Base-by-base conservation (phyloP, 176 grass and related monocot genomes). In the Oryza officinalis region DNA sequence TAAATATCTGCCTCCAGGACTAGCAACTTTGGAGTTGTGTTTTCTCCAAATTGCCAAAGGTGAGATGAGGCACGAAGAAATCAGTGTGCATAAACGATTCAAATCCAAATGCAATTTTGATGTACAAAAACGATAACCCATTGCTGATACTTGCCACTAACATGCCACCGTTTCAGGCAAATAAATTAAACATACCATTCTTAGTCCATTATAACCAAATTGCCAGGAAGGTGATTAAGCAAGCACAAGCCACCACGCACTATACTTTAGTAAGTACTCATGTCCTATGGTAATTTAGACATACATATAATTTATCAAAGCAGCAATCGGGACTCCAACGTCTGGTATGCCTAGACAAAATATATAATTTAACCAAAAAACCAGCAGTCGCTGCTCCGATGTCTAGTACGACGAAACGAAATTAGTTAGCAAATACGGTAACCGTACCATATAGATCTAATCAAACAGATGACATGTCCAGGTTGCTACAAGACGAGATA, bases 1-100 rank as follows among this genome's bases (percentile, higher is more conserved):
- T 44, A 63, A 76, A 87, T 87, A 76, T 87, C 14, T 46, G 85
- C 85, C 64, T 82, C 71, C 49, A 87, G 63, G 79, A 87, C 85
- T 76, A 81, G 72, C 79, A 76, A 76, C 37, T 81, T 81, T 82
- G 47, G 37, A 81, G 78, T 81, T 69, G 2, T 10, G 64, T 63
- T 69, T 35, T 27, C 49, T 76, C 79, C 71, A 76, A 40, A 10
- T 87, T 69, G 64, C 79, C 85, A 87, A 82, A 87, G 71, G 72
- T 81, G 85, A 31, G 77, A 80, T 22, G 61, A 86, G 85, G 85
- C 85, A 81, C 14, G 14, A 50, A 0, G 14, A 74, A 13, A 75
- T 13, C 13, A 27, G 14, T 0, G 31, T 13, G 20, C 9, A 67
- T 5, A 71, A 17, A 46, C 49, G n/a, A 71, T 6, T 2, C 25